Conservation (phyloP, 805 yeast genomes). For the Candida saitoana region DNA sequence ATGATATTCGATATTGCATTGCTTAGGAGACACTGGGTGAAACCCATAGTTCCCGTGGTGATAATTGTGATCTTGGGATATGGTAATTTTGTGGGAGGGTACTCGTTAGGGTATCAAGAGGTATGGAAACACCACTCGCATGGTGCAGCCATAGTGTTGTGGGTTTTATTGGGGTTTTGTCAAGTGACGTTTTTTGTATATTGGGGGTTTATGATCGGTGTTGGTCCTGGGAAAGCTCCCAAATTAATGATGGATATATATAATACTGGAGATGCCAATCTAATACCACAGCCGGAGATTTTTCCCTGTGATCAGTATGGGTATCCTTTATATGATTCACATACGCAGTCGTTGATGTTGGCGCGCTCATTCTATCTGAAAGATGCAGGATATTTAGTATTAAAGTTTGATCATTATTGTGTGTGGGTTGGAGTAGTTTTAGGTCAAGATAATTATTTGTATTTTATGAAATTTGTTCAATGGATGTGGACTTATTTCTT, state of each 20-base stretch:
- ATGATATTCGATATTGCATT: constrained; percentile 4
- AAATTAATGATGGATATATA: constrained; percentile 33
- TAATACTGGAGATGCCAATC: constrained; percentile 8
- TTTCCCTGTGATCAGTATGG: constrained; percentile 74
- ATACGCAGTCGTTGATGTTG: constrained; percentile 61
- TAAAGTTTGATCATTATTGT: constrained; percentile 82
- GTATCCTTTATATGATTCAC: constrained; percentile 69
- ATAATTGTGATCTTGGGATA: constrained; percentile 34
- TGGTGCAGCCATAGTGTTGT: constrained; percentile 33
- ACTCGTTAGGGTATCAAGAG: constrained; percentile 41
- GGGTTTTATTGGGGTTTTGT: constrained; percentile 25
- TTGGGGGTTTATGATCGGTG: constrained; percentile 43
- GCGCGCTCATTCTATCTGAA: constrained; percentile 70
- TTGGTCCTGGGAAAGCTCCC: constrained; percentile 59
- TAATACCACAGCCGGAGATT: constrained; percentile 47
- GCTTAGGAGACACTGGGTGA: constrained; percentile 6
- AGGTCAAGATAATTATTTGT: constrained; percentile 61
- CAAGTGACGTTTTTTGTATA: constrained; percentile 18
- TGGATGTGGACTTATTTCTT: constrained; percentile 36
- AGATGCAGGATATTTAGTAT: constrained; percentile 53
- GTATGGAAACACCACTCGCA: constrained; percentile 25
- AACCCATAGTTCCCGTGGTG: constrained; percentile 23
- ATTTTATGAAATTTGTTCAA: constrained; percentile 52
- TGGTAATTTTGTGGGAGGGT: constrained; percentile 41
- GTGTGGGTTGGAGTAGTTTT: constrained; percentile 69